Evolutionary conservation across 139 green algal genomes (phyloP).

Genomic region (Zygnema cylindricum): DNA sequence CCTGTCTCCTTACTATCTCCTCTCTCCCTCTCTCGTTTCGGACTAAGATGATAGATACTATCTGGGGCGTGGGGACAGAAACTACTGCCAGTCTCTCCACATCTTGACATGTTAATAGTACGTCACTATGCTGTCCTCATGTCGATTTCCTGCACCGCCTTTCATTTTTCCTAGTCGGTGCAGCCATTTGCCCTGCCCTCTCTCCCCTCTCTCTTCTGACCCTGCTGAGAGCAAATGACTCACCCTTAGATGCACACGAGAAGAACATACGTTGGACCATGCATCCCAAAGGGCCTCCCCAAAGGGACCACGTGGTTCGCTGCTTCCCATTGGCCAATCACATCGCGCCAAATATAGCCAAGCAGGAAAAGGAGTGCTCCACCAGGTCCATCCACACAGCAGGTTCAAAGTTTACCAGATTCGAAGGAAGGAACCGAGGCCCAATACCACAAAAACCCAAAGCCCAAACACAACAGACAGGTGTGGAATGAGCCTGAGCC

Average conservation of each 20-base stretch:
- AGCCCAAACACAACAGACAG: background rate
- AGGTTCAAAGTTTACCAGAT: background rate
- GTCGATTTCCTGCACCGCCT: too few relatives aligned
- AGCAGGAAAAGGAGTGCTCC: background rate
- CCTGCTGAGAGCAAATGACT: conserved; percentile 9
- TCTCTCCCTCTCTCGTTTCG: too few relatives aligned
- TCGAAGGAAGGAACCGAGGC: background rate
- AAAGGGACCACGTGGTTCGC: conserved; percentile 5
- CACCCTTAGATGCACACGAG: conserved; percentile 24
- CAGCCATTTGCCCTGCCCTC: too few relatives aligned
- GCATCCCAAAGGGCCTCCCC: conserved; percentile 48
- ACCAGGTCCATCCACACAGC: conserved; percentile 13
- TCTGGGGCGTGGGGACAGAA: too few relatives aligned
- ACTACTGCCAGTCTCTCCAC: too few relatives aligned
- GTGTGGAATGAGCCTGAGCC: background rate
- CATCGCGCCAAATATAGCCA: background rate
- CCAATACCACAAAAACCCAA: background rate
- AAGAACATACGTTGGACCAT: conserved; percentile 41
- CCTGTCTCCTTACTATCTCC: too few relatives aligned
- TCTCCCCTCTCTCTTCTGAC: too few relatives aligned
- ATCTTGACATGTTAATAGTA: too few relatives aligned
- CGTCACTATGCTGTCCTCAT: too few relatives aligned
- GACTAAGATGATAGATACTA: too few relatives aligned
- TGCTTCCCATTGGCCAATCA: background rate
- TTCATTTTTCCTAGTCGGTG: too few relatives aligned